These are phyloP conservation scores for Tolypocladium tundrense DNA, from an alignment of 2,329 filamentous ascomycete species.

Conservation along the genomic window DNA sequence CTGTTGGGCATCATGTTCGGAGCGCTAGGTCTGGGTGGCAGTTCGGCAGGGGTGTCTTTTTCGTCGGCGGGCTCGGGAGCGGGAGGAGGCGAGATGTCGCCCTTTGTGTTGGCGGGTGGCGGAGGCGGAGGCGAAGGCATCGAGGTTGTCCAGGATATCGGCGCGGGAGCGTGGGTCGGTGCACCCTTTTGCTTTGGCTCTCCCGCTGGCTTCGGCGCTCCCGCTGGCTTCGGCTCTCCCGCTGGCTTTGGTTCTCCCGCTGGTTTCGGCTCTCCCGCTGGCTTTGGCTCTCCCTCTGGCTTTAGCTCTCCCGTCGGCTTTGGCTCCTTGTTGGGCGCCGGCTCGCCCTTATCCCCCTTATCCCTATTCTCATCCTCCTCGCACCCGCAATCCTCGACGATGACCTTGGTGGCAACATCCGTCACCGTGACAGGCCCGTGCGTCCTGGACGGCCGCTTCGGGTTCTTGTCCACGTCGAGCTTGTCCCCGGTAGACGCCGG, in stretches of 20 bases:
- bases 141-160: no score
- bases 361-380: background rate
- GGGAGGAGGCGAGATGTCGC: background rate
- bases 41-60: background rate
- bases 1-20: background rate
- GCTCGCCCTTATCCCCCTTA: background rate
- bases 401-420: background rate
- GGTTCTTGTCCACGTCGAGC: conserved; percentile 5
- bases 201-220: no score
- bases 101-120: no score
- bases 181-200: no score
- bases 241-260: no score
- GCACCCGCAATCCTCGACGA: background rate
- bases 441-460: conserved; percentile 18
- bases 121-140: no score
- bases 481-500: background rate
- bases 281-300: no score
- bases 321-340: background rate
- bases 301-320: no score
- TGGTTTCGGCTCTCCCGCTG: no score
- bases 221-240: no score
- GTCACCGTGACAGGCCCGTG: background rate
- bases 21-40: background rate
- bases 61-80: background rate
- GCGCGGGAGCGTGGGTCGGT: no score